Percentiles rank a stretch among this genome's conserved stretches.
Evolutionary conservation across 495 filamentous ascomycete genomes (phyloP).

Genomic region (Immersiella caudata): DNA sequence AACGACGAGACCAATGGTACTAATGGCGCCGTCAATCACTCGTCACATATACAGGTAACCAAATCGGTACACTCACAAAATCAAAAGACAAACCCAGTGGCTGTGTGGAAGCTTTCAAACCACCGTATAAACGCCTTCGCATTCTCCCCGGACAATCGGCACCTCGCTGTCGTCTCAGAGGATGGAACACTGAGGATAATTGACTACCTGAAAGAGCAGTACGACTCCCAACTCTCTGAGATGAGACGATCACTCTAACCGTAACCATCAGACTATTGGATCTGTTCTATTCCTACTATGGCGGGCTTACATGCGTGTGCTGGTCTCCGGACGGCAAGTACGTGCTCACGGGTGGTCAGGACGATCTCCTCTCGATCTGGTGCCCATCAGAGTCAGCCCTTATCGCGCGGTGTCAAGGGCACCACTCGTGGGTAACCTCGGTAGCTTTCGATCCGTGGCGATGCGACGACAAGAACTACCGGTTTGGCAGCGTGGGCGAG

Average conservation of each 20-base stretch:
- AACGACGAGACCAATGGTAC: slow-evolving; percentile 46
- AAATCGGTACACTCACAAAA: slow-evolving; percentile 92
- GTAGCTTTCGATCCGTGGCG: slow-evolving; percentile 96
- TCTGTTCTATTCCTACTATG: slow-evolving; percentile 88
- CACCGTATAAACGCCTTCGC: slow-evolving; percentile 86
- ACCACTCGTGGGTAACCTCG: slow-evolving; percentile 92
- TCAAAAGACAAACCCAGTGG: slow-evolving; percentile 90
- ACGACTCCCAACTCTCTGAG: slow-evolving; percentile 37
- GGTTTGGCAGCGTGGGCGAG: slow-evolving; percentile 94
- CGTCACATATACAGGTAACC: slow-evolving; percentile 59
- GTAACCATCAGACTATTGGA: slow-evolving; percentile 65
- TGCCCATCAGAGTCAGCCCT: slow-evolving; percentile 79
- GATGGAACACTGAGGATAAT: slow-evolving; percentile 88
- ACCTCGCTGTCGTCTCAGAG: slow-evolving; percentile 90
- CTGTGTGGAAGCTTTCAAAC: slow-evolving; percentile 87
- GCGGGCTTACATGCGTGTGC: slow-evolving; percentile 86
- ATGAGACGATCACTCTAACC: background rate
- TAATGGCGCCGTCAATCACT: slow-evolving; percentile 34
- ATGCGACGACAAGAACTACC: slow-evolving; percentile 91
- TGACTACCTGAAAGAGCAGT: slow-evolving; percentile 90
- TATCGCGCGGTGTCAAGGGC: slow-evolving; percentile 87
- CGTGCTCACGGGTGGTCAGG: slow-evolving; percentile 91
- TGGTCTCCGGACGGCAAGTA: slow-evolving; percentile 99
- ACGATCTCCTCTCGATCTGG: slow-evolving; percentile 95
- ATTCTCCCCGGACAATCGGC: slow-evolving; percentile 82